Conservation (phyloP, 108 stramenopile genomes). For the Nannochloropsis salina region DNA sequence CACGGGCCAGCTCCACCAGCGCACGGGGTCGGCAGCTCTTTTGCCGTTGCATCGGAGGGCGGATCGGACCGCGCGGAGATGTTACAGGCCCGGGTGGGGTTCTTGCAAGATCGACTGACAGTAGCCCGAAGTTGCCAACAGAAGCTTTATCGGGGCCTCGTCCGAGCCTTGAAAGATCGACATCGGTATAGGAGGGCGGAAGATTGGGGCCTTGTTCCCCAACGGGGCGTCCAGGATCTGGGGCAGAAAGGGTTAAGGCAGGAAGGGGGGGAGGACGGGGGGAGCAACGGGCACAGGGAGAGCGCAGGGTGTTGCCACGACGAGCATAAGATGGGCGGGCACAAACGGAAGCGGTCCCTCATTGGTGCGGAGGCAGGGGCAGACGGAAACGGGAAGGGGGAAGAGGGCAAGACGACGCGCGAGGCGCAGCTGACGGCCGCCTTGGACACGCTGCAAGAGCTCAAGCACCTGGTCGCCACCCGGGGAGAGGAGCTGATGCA, state of each 20-base stretch:
- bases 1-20: background rate
- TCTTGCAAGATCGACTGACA: background rate
- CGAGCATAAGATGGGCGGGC: background rate
- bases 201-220: background rate
- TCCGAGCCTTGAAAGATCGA: background rate
- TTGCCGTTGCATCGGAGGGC: too few relatives aligned
- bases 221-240: background rate
- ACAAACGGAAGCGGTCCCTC: background rate
- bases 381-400: background rate
- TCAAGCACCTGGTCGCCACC: background rate
- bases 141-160: background rate
- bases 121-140: background rate
- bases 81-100: conserved; percentile 15
- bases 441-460: background rate
- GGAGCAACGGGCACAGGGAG: background rate
- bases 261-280: background rate
- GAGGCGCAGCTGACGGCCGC: background rate
- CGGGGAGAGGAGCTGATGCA: background rate
- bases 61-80: background rate
- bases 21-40: background rate
- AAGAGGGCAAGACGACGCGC: background rate
- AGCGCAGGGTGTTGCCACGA: background rate
- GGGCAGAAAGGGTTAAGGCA: background rate
- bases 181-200: conserved; percentile 4
- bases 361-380: background rate